Evolutionary conservation across 1,284 basidiomycete genomes (phyloP), one percentile per base, ranked within the genome.

Genomic region (Cystobasidium sp.): DNA sequence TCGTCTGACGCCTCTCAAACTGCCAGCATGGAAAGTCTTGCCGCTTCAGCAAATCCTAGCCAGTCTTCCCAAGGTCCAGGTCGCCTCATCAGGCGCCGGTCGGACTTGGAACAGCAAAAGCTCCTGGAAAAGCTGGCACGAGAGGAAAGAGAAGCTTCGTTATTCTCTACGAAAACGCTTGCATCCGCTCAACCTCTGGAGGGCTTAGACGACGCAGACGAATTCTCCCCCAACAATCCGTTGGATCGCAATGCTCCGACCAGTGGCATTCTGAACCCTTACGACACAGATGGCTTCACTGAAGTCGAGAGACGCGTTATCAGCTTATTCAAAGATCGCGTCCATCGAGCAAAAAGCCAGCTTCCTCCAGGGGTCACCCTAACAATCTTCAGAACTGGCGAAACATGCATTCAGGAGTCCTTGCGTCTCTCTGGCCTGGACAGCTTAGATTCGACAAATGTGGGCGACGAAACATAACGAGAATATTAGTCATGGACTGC

Each of bases 151-250:
- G 20, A 41, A 1, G 72, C 41, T 14, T 22, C 39, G 7, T 58
- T 46, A 3, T 22, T 10, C 31, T 39, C 37, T 18, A n/a, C 18
- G 20, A 12, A 51, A 44, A 44, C n/a, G n/a, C 18, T 44, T 18
- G 24, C 55, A 10, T 47, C 55, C 37, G 49, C 47, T 5, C 44
- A 58, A 58, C 14, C 47, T 46, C 66, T 24, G 41, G 66, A 68
- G 47, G 43, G 49, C 64, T 31, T 44, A 16, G 71, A 62, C 22
- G 70, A 55, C 43, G 31, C 75, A n/a, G 79, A 80, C 64, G 14
- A 75, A 0, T 68, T 80, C 18, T 78, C 77, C n/a, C 78, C 78
- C 0, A 80, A 80, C 76, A 80, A 80, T 68, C 78, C 79, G 1
- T 69, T 79, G 5, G 73, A 76, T 8, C 73, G 76, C 6, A 68